These are phyloP conservation scores for Cordyceps farinosa DNA, from an alignment of 2,329 filamentous ascomycete genomes.

Conservation along the genomic window DNA sequence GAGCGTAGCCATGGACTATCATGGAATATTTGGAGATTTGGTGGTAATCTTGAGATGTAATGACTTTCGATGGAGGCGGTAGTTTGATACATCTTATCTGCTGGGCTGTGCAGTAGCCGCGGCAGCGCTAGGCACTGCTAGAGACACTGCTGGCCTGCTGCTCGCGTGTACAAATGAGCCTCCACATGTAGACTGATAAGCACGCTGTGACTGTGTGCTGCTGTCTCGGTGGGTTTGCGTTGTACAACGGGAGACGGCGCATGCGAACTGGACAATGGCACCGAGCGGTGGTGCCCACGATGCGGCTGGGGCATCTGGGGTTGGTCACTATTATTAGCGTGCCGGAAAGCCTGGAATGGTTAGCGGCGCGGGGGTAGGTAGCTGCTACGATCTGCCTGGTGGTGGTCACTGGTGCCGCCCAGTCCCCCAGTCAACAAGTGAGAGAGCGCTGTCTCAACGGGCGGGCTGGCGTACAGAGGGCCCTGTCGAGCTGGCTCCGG, in stretches of 20 bases:
- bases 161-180: no score
- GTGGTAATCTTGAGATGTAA: no score
- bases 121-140: neutral
- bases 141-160: neutral
- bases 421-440: no score
- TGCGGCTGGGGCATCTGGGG: neutral
- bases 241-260: neutral
- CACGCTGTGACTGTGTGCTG: neutral
- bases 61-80: neutral
- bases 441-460: no score
- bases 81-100: neutral
- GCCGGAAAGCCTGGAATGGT: neutral
- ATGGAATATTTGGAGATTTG: no score
- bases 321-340: constrained; percentile 7
- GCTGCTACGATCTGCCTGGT: neutral
- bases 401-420: no score
- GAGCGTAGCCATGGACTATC: no score
- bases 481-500: neutral
- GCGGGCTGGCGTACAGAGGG: neutral
- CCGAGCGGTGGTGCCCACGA: constrained; percentile 1
- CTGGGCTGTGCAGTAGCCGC: neutral
- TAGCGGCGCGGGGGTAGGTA: neutral
- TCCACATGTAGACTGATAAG: no score
- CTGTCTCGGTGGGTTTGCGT: neutral
- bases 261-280: neutral